phyloP scores from a whole-genome alignment of 2,329 filamentous ascomycete species.

The Talaromyces piceae region DNA sequence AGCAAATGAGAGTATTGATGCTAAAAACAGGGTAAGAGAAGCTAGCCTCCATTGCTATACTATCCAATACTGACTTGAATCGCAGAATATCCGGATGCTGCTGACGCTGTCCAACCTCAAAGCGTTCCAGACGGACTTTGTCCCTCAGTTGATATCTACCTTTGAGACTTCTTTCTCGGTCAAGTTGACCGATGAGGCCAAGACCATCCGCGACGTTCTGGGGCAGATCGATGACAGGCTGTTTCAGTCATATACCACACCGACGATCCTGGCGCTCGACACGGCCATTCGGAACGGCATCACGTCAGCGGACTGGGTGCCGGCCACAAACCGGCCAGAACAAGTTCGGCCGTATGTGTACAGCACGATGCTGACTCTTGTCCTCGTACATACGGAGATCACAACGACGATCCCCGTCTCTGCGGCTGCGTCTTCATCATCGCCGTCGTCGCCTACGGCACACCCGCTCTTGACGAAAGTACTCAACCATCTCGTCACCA shows the following conservation, averaged over 20 bases:
- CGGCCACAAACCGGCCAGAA: constrained; percentile 52
- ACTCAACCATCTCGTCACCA: constrained; percentile 78
- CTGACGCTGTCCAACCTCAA: constrained; percentile 90
- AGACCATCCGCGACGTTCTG: constrained; percentile 84
- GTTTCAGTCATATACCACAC: constrained; percentile 85
- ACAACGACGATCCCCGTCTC: constrained; percentile 63
- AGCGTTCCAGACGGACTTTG: constrained; percentile 68
- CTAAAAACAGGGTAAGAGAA: constrained; percentile 43
- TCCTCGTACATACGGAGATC: constrained; percentile 86
- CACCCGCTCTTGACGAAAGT: constrained; percentile 67
- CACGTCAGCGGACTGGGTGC: constrained; percentile 62
- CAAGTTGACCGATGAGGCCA: constrained; percentile 86
- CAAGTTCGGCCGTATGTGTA: constrained; percentile 86
- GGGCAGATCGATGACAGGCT: constrained; percentile 83
- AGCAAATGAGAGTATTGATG: constrained; percentile 45
- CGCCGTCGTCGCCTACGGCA: constrained; percentile 59
- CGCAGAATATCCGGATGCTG: constrained; percentile 84
- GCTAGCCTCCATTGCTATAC: constrained; percentile 8
- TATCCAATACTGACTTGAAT: constrained; percentile 9
- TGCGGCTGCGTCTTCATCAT: constrained; percentile 63
- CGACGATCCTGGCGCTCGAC: constrained; percentile 61
- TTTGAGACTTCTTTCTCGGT: constrained; percentile 94
- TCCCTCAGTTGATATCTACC: constrained; percentile 80
- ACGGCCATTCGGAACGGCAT: constrained; percentile 68
- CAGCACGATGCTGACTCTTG: constrained; percentile 72